Evolutionary conservation across 306 rosid genomes (phyloP).

Genomic region (Rosa rugosa): DNA sequence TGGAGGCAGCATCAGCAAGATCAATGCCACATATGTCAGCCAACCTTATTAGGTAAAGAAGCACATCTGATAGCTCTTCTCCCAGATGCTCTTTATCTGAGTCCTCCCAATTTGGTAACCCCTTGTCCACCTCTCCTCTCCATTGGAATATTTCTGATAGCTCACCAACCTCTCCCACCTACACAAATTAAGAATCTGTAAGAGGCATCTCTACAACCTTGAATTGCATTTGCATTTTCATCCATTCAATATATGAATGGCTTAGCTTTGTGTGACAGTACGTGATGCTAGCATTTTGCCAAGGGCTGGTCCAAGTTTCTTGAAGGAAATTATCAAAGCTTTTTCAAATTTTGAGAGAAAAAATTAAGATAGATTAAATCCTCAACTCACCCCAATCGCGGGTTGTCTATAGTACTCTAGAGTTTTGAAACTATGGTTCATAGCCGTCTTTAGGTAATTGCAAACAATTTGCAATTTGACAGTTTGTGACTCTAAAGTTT

Average conservation of each 20-base stretch:
- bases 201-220: not conserved
- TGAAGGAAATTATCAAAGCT: not conserved
- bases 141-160: slow-evolving; percentile 56
- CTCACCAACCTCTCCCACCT: slow-evolving; percentile 62
- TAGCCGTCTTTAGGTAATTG: too few species aligned
- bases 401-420: too few species aligned
- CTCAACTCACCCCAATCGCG: not conserved
- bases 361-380: not conserved
- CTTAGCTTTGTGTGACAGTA: not conserved
- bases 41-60: slow-evolving; percentile 46
- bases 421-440: too few species aligned
- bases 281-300: not conserved
- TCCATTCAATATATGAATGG: not conserved
- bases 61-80: slow-evolving; percentile 57
- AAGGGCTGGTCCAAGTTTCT: not conserved
- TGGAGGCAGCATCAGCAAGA: slow-evolving; percentile 45
- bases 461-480: not conserved
- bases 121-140: slow-evolving; percentile 60
- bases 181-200: not conserved
- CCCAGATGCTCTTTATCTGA: slow-evolving; percentile 53
- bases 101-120: slow-evolving; percentile 54
- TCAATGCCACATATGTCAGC: slow-evolving; percentile 54
- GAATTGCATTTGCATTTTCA: not conserved
- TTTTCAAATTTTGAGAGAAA: not conserved
- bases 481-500: too few species aligned